phyloP scores from a whole-genome alignment of 768 basidiomycete genomes.

The Phlebiopsis flavidoalba region DNA sequence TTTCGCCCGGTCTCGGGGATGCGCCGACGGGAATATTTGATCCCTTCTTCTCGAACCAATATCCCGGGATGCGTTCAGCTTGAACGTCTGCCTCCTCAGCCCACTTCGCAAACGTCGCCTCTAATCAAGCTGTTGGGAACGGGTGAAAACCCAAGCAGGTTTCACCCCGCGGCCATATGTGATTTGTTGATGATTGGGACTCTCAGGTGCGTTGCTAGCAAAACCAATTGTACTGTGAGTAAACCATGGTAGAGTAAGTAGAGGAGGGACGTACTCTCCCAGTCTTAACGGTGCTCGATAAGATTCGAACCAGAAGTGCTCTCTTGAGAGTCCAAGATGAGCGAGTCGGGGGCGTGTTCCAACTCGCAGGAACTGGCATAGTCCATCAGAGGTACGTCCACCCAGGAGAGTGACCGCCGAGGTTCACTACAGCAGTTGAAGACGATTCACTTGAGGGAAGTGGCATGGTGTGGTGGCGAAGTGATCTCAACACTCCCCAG shows the following conservation, averaged over 20 bases:
- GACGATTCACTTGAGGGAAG: no score
- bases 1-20: conserved; percentile 24
- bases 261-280: neutral
- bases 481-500: no score
- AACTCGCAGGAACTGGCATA: neutral
- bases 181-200: neutral
- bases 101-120: conserved; percentile 25
- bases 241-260: neutral
- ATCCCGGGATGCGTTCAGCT: conserved; percentile 29
- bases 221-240: neutral
- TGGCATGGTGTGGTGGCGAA: no score
- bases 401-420: neutral
- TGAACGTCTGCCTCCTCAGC: conserved; percentile 25
- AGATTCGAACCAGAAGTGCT: neutral
- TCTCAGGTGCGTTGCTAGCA: neutral
- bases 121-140: conserved; percentile 28
- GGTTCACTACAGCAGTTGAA: neutral
- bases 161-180: neutral
- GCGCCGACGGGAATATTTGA: conserved; percentile 15
- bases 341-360: neutral
- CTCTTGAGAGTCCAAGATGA: neutral
- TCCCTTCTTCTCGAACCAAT: conserved; percentile 27
- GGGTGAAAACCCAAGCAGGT: conserved; percentile 30
- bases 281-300: neutral
- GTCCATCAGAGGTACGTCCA: neutral